These are phyloP conservation scores for Vitis hybrid DNA, from an alignment of 177 flowering plant species.

Conservation along the genomic window DNA sequence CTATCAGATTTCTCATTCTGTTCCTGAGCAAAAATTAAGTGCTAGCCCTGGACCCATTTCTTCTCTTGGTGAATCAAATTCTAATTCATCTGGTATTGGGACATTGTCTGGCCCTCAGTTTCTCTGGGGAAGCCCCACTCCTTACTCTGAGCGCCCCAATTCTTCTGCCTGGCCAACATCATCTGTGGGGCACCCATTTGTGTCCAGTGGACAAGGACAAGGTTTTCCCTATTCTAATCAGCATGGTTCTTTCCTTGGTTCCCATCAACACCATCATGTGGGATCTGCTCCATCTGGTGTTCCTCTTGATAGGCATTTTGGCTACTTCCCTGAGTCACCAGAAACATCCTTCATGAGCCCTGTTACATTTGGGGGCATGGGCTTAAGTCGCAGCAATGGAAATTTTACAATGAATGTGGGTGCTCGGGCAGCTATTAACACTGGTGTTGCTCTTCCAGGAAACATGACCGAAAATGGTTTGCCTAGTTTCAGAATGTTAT, in stretches of 20 bases:
- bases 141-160: conserved; percentile 51
- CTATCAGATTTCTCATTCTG: conserved; percentile 58
- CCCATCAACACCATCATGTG: conserved; percentile 69
- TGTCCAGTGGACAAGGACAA: conserved; percentile 55
- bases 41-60: conserved; percentile 58
- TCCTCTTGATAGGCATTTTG: conserved; percentile 70
- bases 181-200: conserved; percentile 45
- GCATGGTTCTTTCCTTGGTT: conserved; percentile 53
- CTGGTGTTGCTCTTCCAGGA: conserved; percentile 48
- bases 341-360: conserved; percentile 67
- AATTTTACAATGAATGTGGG: conserved; percentile 58
- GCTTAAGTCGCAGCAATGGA: conserved; percentile 50
- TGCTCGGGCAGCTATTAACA: conserved; percentile 42
- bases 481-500: conserved; percentile 66
- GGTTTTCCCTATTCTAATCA: conserved; percentile 53
- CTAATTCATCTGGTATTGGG: conserved; percentile 62
- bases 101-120: conserved; percentile 89
- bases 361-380: conserved; percentile 47
- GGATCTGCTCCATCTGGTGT: conserved; percentile 97
- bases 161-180: conserved; percentile 66
- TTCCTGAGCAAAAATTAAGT: conserved; percentile 59
- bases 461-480: conserved; percentile 70
- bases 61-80: conserved; percentile 56
- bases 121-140: conserved; percentile 94
- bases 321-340: conserved; percentile 80